phyloP scores from a whole-genome alignment of 1,284 basidiomycete species.

The Malassezia slooffiae region DNA sequence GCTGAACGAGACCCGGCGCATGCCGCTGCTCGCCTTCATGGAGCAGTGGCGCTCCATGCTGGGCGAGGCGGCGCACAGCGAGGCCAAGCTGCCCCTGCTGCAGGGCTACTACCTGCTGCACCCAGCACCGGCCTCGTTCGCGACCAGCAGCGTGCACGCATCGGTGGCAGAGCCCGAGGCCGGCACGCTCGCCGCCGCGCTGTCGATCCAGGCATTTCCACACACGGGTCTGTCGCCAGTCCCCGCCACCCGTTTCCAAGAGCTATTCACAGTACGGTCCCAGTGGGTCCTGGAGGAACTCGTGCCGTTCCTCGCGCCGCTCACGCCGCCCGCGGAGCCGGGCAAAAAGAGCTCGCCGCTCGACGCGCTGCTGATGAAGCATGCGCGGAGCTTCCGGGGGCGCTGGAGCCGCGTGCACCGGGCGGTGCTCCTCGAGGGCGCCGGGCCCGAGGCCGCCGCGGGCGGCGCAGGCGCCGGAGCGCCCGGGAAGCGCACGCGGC shows the following conservation, averaged over 20 bases:
- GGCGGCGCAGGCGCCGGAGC: background rate
- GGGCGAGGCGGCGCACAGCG: too few species aligned
- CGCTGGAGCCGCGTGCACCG: slow-evolving; percentile 7
- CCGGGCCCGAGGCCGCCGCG: background rate
- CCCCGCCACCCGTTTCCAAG: slow-evolving; percentile 37
- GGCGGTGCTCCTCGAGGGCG: slow-evolving; percentile 9
- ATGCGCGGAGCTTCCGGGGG: slow-evolving; percentile 6
- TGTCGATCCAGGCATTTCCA: slow-evolving; percentile 35
- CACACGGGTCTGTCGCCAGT: slow-evolving; percentile 30
- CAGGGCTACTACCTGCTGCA: slow-evolving; percentile 26
- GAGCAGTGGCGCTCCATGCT: slow-evolving; percentile 10
- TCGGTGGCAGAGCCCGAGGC: background rate
- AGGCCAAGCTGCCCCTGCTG: slow-evolving; percentile 14
- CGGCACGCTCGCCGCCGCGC: slow-evolving; percentile 7
- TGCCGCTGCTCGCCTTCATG: slow-evolving; percentile 17
- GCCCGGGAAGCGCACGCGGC: background rate
- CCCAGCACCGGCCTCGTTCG: slow-evolving; percentile 19
- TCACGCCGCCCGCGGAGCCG: slow-evolving; percentile 9
- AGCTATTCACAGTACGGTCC: slow-evolving; percentile 35
- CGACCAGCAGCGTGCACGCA: slow-evolving; percentile 10
- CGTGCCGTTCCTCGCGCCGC: slow-evolving; percentile 43
- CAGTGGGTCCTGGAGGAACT: slow-evolving; percentile 40
- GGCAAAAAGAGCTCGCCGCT: slow-evolving; percentile 18
- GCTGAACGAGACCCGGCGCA: slow-evolving; percentile 11
- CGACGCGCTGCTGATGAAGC: slow-evolving; percentile 30